Evolutionary conservation across 805 yeast genomes (phyloP).

Genomic region (Cyberlindnera mississippiensis): DNA sequence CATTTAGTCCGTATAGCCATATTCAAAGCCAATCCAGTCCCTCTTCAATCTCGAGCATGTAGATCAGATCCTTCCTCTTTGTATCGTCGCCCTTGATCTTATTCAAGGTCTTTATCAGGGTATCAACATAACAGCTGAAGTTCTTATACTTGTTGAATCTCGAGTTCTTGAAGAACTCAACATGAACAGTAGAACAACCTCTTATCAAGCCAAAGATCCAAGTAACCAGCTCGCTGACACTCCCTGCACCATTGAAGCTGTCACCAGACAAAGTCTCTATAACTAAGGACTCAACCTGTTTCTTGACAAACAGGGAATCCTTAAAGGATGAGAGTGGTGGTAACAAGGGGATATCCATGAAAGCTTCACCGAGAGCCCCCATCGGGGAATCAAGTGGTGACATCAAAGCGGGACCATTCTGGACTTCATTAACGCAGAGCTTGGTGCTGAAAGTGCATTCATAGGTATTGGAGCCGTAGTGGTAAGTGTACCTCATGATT

Average conservation of each 20-base stretch:
- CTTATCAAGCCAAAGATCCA: conserved; percentile 20
- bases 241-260: background rate
- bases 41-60: conserved; percentile 10
- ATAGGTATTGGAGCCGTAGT: conserved; percentile 3
- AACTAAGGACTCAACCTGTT: conserved; percentile 34
- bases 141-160: conserved; percentile 24
- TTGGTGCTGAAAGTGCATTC: conserved; percentile 7
- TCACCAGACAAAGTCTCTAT: conserved; percentile 12
- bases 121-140: conserved; percentile 24
- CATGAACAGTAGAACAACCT: conserved; percentile 24
- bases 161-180: conserved; percentile 23
- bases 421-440: conserved; percentile 7
- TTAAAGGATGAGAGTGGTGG: conserved; percentile 34
- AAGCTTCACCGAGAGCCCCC: conserved; percentile 3
- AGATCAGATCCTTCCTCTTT: conserved; percentile 15
- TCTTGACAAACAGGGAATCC: conserved; percentile 33
- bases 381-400: conserved; percentile 5
- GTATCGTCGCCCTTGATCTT: conserved; percentile 8
- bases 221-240: conserved; percentile 15
- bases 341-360: conserved; percentile 27
- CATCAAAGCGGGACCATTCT: background rate
- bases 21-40: conserved; percentile 6
- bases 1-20: background rate
- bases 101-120: conserved; percentile 15
- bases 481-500: conserved; percentile 10